Base-by-base conservation (phyloP, 768 basidiomycete genomes). In the Tricholoma terreum region DNA sequence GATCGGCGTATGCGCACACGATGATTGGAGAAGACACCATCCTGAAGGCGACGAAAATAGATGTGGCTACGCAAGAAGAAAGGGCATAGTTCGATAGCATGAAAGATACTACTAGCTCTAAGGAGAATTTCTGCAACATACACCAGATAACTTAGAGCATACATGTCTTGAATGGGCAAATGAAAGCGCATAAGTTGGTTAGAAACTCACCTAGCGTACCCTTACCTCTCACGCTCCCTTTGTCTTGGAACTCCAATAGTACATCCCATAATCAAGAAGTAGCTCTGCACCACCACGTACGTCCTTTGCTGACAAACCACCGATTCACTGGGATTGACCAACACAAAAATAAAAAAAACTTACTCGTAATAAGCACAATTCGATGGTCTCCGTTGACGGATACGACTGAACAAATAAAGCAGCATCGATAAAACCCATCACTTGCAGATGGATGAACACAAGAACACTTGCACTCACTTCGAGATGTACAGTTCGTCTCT, bases 301-400 rank as follows among this genome's bases (percentile, higher is more conserved):
- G 14, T 35, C 52, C 45, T 58, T 61, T 14, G 27, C 66, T 69
- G 36, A 7, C 27, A 36, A 4, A 42, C 42, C 10, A 35, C 4
- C 14, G 50, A 10, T 22, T 45, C 19, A 10, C 14, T 33, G 8
- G 45, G 40, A n/a, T 24, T 43, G 6, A n/a, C 22, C 4, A 31
- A 5, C 19, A 45, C 8, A 7, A 24, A 24, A 24, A 19, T 8
- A 38, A 6, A 40, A 46, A 50, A 36, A 19, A 42, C 64, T 56
- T 34, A 68, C 67, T 60, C 1, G 65, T 61, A 17, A 51, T n/a
- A 12, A 68, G 46, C 19, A 35, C 55, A 15, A 68, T 63, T 1
- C 61, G 67, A 58, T 66, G 65, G 5, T 68, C 64, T 8, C 63
- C 65, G 43, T 68, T 63, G 14, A 68, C 62, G 8, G 59, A 21